Evolutionary conservation across 495 filamentous ascomycete genomes (phyloP), one percentile per base, ranked within the genome.

Genomic region (Penicillium atrosanguineum): DNA sequence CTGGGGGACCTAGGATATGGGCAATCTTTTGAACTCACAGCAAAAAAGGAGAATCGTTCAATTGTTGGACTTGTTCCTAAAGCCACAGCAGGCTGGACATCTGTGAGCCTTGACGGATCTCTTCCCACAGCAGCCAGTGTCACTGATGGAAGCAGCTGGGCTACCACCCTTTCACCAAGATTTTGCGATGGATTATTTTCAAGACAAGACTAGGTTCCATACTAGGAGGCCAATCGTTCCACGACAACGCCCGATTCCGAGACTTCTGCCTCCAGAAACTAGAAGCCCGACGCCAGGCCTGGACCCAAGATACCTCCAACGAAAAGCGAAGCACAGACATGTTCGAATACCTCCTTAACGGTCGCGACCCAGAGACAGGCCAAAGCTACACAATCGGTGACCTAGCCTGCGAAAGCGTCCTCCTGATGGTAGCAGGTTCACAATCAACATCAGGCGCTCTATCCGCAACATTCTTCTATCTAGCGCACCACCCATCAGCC

Each of bases 261-360:
- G 28, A 31, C 11, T 31, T 31, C 7, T 31, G 28, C 11, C 28
- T 31, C 11, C 28, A 31, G 7, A 31, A 31, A 31, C 28, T 31
- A 31, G 7, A 31, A 12, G 11, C 28, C 28, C 28, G 28, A 12
- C 7, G 28, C 28, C 28, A 31, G 28, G 11, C 7, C 28, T 8
- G 28, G 7, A 6, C 7, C 28, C 7, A 31, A 23, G 23, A 23
- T 23, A 23, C 5, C 23, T 23, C 23, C 28, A 31, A 4, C 28
- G 28, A 31, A 31, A 31, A 31, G 28, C 23, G 28, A 31, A 31
- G 28, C 28, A 31, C 28, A 31, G 83, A 84, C 61, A 82, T 83
- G 66, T 84, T 86, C 69, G 79, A 79, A 61, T 74, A 83, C 56
- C 71, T 85, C n/a, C 76, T 84, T 18, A 78, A 80, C 41, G 81